These are phyloP conservation scores for Pyrenophora teres DNA, from an alignment of 2,329 filamentous ascomycete genomes.

Conservation along the genomic window DNA sequence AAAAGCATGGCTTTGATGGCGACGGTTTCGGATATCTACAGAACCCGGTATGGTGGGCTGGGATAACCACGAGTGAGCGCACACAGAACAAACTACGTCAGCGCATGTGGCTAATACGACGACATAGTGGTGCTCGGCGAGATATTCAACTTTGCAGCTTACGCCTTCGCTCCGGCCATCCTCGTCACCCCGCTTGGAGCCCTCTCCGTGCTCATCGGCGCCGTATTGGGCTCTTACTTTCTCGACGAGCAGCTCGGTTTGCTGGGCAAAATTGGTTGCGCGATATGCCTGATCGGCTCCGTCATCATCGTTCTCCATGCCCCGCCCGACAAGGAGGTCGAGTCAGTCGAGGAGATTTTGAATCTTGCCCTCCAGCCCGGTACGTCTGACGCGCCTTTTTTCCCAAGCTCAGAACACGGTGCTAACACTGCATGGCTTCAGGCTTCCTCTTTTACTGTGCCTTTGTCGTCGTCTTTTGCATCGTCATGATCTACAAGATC, in stretches of 20 bases:
- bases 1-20: constrained; percentile 93
- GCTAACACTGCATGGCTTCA: constrained; percentile 47
- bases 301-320: constrained; percentile 98
- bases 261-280: constrained; percentile 91
- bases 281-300: constrained; percentile 92
- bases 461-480: constrained; percentile 79
- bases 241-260: constrained; percentile 87
- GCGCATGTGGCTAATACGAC: constrained; percentile 20
- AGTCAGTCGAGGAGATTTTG: constrained; percentile 90
- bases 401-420: background rate
- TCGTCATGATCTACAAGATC: constrained; percentile 95
- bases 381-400: constrained; percentile 53
- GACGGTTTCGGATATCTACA: constrained; percentile 93
- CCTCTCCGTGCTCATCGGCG: constrained; percentile 91
- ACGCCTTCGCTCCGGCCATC: constrained; percentile 98
- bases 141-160: constrained; percentile 95
- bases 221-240: constrained; percentile 93
- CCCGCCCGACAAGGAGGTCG: constrained; percentile 87
- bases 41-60: constrained; percentile 97
- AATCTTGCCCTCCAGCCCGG: constrained; percentile 89
- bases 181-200: constrained; percentile 94
- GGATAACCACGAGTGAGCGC: constrained; percentile 80
- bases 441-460: constrained; percentile 89
- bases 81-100: background rate
- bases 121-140: constrained; percentile 83